Conservation (phyloP, 306 rosid genomes). For the Senna siamea region DNA sequence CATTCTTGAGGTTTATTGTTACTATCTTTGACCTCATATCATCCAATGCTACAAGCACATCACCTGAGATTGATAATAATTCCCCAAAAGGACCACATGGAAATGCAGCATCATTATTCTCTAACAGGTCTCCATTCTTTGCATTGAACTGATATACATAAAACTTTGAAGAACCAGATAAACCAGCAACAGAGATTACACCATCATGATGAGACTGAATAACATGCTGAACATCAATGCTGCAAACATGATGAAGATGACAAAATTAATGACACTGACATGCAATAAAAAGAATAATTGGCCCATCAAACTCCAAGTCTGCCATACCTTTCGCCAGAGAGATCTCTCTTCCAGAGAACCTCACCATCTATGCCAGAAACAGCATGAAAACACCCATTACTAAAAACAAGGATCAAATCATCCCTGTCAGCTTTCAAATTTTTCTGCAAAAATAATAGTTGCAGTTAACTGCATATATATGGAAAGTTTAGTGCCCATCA, state of each 20-base stretch:
- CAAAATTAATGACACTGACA: slow-evolving; percentile 40
- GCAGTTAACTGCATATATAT: slow-evolving; percentile 35
- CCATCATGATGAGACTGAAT: slow-evolving; percentile 64
- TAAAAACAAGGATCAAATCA: slow-evolving; percentile 71
- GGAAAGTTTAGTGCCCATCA: slow-evolving; percentile 23
- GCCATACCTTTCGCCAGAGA: slow-evolving; percentile 70
- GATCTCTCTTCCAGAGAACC: slow-evolving; percentile 78
- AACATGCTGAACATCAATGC: slow-evolving; percentile 76
- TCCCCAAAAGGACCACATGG: slow-evolving; percentile 75
- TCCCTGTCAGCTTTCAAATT: slow-evolving; percentile 75
- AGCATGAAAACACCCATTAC: slow-evolving; percentile 79
- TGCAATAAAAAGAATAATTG: slow-evolving; percentile 34
- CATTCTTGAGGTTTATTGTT: slow-evolving; percentile 61
- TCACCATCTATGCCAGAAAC: slow-evolving; percentile 82
- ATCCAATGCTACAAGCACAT: slow-evolving; percentile 72
- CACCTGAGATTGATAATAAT: slow-evolving; percentile 63
- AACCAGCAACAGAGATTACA: slow-evolving; percentile 65
- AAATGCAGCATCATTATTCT: slow-evolving; percentile 53
- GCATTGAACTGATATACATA: slow-evolving; percentile 62
- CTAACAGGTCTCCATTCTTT: slow-evolving; percentile 78
- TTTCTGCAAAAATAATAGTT: slow-evolving; percentile 61
- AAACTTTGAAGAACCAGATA: slow-evolving; percentile 67
- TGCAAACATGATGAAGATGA: slow-evolving; percentile 55
- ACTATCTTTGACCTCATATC: slow-evolving; percentile 65
- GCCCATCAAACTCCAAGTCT: slow-evolving; percentile 28